Base-by-base conservation (phyloP, 2,329 filamentous ascomycete genomes). In the Fusarium sp. region DNA sequence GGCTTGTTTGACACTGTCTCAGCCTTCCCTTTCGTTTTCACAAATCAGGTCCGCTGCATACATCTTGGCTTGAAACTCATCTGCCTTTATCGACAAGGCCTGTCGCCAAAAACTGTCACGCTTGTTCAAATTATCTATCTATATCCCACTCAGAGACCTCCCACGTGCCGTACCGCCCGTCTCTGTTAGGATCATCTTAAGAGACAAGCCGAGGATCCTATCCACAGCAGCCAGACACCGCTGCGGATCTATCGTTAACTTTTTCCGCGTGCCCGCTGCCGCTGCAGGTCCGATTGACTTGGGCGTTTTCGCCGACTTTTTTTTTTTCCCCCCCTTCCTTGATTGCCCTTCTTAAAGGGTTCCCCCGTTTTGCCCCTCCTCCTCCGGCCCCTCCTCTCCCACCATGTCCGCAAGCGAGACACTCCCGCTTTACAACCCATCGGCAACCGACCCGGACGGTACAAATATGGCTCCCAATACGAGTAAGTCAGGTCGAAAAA, bases 381-480 rank as follows among this genome's bases (percentile, higher is more conserved):
- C 56, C 57, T 53, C 57, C 74, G 71, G 69, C 67, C 69, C 69
- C 60, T 71, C 66, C 68, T 58, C 48, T 74, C 58, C 68, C 74
- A 74, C 60, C 63, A 78, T 78, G 75, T 72, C 77, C 58, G 67
- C 72, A 66, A 71, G 68, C 65, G 75, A 79, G 58, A 78, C 77
- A 61, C 72, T 79, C 58, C 77, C 77, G 67, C 68, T 78, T 50
- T 76, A 72, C 72, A 74, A 76, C 51, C 68, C 68, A 61, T 69
- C 75, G 51, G 71, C 72, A 58, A 68, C 66, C 45, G 61, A 74
- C 52, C 66, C 73, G 58, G 72, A 66, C 62, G 71, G 71, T 58
- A 72, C 69, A 54, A 77, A 71, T 61, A 79, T 79, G 78, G 76
- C 74, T 58, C 76, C 77, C 40, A 79, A 78, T 54, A 78, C 72